phyloP scores from a whole-genome alignment of 176 grass and related monocot genomes.

The Eleusine coracana region DNA sequence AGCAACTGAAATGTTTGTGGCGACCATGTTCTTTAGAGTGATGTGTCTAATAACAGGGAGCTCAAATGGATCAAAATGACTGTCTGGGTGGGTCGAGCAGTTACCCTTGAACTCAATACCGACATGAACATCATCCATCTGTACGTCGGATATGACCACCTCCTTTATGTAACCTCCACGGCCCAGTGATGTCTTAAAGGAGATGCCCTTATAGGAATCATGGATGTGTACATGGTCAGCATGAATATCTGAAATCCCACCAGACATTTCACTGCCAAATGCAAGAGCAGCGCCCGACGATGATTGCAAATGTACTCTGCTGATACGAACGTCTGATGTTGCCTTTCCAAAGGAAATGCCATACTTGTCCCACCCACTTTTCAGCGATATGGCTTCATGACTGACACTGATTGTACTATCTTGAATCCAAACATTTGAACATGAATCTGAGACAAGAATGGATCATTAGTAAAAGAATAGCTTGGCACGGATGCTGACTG shows the following conservation, averaged over 20 bases:
- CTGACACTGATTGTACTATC: constrained; percentile 65
- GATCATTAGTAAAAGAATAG: constrained; percentile 3
- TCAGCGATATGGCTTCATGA: constrained; percentile 83
- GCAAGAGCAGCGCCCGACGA: constrained; percentile 70
- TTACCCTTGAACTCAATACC: constrained; percentile 77
- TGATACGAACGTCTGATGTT: constrained; percentile 59
- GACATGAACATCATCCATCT: constrained; percentile 59
- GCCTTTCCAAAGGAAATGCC: constrained; percentile 74
- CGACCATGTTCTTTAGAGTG: constrained; percentile 73
- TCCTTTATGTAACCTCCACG: constrained; percentile 73
- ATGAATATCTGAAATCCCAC: constrained; percentile 73
- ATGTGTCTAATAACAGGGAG: constrained; percentile 60
- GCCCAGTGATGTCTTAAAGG: constrained; percentile 62
- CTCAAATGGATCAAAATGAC: constrained; percentile 58
- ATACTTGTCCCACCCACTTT: constrained; percentile 84
- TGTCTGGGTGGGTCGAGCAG: constrained; percentile 57
- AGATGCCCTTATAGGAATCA: constrained; percentile 61
- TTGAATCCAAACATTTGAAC: constrained; percentile 72
- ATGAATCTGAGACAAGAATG: constrained; percentile 68
- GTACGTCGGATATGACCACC: constrained; percentile 55
- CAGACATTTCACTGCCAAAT: constrained; percentile 92
- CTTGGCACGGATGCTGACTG: not conserved
- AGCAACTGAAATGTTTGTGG: constrained; percentile 62
- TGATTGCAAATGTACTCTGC: constrained; percentile 60
- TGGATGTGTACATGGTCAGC: constrained; percentile 47